Base-by-base conservation (phyloP, 768 basidiomycete genomes). In the Tulasnella sp. region DNA sequence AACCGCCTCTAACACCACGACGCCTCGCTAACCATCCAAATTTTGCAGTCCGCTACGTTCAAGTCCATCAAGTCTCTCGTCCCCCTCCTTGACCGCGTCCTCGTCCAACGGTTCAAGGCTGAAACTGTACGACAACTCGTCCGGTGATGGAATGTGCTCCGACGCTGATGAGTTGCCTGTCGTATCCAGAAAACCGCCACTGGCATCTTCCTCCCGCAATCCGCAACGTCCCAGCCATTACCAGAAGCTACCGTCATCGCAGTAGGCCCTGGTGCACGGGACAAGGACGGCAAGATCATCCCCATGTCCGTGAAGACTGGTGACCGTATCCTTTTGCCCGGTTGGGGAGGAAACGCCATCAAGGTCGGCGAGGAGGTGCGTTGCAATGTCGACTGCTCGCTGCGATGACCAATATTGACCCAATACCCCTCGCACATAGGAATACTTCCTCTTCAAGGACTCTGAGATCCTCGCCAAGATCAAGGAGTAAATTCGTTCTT, bases 181-280 rank as follows among this genome's bases (percentile, higher is more conserved):
- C 46, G n/a, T 31, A 1, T 18, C 12, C 83, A 98, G 97, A 98
- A 99, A 97, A 99, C 97, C n/a, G 94, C 98, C 3, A 87, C 93
- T 34, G 98, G 98, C 48, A 92, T 99, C 85, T 96, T 96, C 91
- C 90, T 99, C 72, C 98, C 98, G n/a, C 91, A 94, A 0, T 95
- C 96, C 1, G 92, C 94, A 7, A 96, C 95, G 40, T 90, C 86
- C 83, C 91, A 86, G 83, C 96, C 96, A 34, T 90, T 98, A n/a
- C 96, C 97, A 2, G 97, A 99, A 87, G 97, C 96, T 7, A 97
- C 96, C 42, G 97, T 98, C 84, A 93, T 98, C 85, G 95, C 98
- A 40, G 93, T 95, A 74, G 97, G 97, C 79, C 97, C 97, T 46
- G 98, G 98, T 44, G 94, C 94, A n/a, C 93, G 92, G 31, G 91